These are phyloP conservation scores for Botrytis porri DNA, from an alignment of 2,329 filamentous ascomycete species.

Conservation along the genomic window DNA sequence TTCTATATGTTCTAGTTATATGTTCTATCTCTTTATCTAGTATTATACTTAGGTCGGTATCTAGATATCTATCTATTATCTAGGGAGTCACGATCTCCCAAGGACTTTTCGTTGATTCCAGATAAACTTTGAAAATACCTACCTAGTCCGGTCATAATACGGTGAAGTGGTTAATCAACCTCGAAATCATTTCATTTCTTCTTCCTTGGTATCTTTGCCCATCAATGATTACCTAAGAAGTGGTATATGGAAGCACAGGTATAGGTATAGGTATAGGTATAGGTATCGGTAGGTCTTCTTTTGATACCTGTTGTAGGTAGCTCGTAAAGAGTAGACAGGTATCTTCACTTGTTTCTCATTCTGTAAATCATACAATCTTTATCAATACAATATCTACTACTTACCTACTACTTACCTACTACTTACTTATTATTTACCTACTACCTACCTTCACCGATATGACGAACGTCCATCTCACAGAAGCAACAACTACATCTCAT, in stretches of 20 bases:
- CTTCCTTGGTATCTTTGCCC: background rate
- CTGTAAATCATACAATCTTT: background rate
- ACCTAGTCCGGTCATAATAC: too few relatives aligned
- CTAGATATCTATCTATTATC: background rate
- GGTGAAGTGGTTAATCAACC: background rate
- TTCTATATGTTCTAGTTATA: background rate
- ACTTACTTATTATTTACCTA: too few relatives aligned
- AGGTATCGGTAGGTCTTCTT: too few relatives aligned
- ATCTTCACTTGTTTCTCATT: background rate
- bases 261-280: too few relatives aligned
- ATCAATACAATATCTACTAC: background rate
- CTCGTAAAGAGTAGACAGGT: background rate
- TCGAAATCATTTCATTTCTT: background rate
- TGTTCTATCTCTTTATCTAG: too few relatives aligned
- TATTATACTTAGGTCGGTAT: background rate
- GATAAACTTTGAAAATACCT: background rate
- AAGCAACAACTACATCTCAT: background rate
- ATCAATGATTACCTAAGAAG: background rate
- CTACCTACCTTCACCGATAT: background rate
- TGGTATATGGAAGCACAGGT: too few relatives aligned
- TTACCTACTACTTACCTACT: too few relatives aligned
- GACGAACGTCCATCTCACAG: background rate
- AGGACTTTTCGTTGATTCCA: background rate
- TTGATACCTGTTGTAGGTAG: too few relatives aligned
- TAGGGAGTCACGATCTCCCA: too few relatives aligned